Evolutionary conservation across 2,329 filamentous ascomycete species (phyloP).

Genomic region (Colletotrichum melonis): DNA sequence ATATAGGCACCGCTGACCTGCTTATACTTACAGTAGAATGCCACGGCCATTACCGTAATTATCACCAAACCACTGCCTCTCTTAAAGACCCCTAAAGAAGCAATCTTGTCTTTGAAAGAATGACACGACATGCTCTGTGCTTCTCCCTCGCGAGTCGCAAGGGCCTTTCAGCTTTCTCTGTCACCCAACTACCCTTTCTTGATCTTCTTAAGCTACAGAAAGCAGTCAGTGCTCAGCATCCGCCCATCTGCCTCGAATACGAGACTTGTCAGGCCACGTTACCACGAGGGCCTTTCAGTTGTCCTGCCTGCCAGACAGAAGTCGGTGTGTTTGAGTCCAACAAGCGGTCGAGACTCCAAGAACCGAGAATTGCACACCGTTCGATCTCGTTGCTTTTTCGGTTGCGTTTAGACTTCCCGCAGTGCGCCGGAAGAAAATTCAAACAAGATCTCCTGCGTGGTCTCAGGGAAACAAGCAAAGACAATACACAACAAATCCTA

Average conservation of each 20-base stretch:
- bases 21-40: neutral
- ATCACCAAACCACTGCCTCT: neutral
- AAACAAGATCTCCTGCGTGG: neutral
- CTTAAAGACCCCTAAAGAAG: neutral
- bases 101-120: neutral
- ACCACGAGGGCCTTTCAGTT: neutral
- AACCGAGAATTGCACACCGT: conserved; percentile 2
- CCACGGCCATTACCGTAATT: neutral
- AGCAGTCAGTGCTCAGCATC: conserved; percentile 6
- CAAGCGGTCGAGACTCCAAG: neutral
- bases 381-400: conserved; percentile 19
- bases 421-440: neutral
- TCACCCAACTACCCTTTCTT: too few species aligned
- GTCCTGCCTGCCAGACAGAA: neutral
- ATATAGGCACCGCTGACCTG: neutral
- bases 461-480: conserved; percentile 5
- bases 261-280: conserved; percentile 10
- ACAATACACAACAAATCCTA: neutral
- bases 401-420: conserved; percentile 3
- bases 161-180: neutral
- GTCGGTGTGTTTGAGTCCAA: conserved; percentile 6
- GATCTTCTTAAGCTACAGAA: neutral
- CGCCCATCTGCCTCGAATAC: conserved; percentile 1
- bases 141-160: neutral
- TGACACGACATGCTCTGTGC: conserved; percentile 4